A percentile compares a stretch with the other conserved stretches of the same genome.
Evolutionary conservation across 1,139 yeast species (phyloP).

Genomic region (Hemisphaericaspora lyxosophila): DNA sequence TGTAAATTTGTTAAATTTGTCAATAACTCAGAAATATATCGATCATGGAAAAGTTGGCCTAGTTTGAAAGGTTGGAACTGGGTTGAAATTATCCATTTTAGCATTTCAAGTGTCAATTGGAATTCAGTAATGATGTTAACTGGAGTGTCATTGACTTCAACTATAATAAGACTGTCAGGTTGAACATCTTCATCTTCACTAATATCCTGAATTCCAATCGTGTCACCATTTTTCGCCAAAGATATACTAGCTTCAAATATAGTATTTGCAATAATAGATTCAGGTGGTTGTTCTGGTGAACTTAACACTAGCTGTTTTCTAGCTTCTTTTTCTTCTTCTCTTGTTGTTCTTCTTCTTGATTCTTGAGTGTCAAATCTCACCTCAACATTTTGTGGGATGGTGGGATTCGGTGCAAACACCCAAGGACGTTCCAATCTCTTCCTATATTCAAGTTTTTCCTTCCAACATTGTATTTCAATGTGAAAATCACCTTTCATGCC

Average conservation of each 20-base stretch:
- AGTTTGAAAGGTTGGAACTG: slow-evolving; percentile 23
- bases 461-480: slow-evolving; percentile 36
- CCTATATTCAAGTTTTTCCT: slow-evolving; percentile 24
- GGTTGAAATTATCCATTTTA: slow-evolving; percentile 29
- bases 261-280: background rate
- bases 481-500: slow-evolving; percentile 20
- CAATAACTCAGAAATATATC: slow-evolving; percentile 22
- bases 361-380: slow-evolving; percentile 7
- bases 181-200: slow-evolving; percentile 1
- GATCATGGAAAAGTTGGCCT: slow-evolving; percentile 25
- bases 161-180: slow-evolving; percentile 15
- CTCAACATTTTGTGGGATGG: slow-evolving; percentile 5
- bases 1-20: slow-evolving; percentile 20
- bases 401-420: slow-evolving; percentile 19
- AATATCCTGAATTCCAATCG: background rate
- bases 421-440: slow-evolving; percentile 23
- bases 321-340: slow-evolving; percentile 4
- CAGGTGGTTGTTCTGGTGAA: background rate
- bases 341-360: slow-evolving; percentile 2
- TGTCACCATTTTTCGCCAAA: background rate
- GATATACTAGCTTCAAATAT: background rate
- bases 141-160: slow-evolving; percentile 15
- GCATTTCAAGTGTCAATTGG: slow-evolving; percentile 28
- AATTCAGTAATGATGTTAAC: slow-evolving; percentile 23
- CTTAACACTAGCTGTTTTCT: slow-evolving; percentile 3